Evolutionary conservation across 2,329 filamentous ascomycete genomes (phyloP).

Genomic region (Talaromyces piceae): DNA sequence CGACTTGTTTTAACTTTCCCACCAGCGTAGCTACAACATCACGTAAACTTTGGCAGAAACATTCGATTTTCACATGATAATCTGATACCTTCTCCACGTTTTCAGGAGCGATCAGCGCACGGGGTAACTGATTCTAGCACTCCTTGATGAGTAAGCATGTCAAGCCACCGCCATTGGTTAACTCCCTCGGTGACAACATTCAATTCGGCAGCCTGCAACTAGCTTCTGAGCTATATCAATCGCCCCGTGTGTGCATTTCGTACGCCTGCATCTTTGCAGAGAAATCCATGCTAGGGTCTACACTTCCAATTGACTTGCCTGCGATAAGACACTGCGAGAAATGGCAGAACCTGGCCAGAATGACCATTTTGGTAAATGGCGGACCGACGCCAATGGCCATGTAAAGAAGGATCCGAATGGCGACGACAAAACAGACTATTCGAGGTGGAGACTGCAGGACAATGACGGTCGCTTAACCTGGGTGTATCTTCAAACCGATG

Average conservation of each 20-base stretch:
- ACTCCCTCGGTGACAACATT: background rate
- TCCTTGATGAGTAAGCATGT: background rate
- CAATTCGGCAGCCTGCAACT: background rate
- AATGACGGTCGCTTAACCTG: conserved; percentile 84
- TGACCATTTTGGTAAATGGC: conserved; percentile 27
- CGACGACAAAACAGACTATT: conserved; percentile 61
- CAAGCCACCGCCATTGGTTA: background rate
- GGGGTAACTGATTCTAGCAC: too few species aligned
- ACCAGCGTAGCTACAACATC: too few species aligned
- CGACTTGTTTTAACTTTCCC: too few species aligned
- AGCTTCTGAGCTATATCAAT: too few species aligned
- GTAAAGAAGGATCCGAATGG: conserved; percentile 26
- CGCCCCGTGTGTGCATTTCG: too few species aligned
- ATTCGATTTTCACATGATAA: background rate
- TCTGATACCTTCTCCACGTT: too few species aligned
- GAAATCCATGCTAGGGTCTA: too few species aligned
- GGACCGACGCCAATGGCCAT: conserved; percentile 27
- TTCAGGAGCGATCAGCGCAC: too few species aligned
- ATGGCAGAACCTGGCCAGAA: conserved; percentile 5
- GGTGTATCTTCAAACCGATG: conserved; percentile 75
- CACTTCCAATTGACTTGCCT: too few species aligned
- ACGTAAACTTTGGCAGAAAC: background rate
- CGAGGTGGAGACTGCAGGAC: conserved; percentile 76
- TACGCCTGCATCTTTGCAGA: too few species aligned
- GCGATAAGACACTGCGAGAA: too few species aligned